phyloP scores from a whole-genome alignment of 2,329 filamentous ascomycete genomes.

The Botrytis aclada region DNA sequence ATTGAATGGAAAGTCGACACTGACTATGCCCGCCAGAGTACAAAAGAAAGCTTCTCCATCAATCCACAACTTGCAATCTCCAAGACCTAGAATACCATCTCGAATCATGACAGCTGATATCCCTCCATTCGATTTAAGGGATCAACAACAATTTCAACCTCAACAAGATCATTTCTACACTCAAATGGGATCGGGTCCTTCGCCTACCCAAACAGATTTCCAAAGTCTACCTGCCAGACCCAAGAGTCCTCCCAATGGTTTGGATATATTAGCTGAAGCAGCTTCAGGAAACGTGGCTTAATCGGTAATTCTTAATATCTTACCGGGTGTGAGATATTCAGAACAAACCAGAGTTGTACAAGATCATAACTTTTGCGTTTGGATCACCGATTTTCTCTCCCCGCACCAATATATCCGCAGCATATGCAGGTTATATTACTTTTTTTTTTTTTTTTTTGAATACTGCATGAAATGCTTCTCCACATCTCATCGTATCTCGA shows the following conservation, averaged over 20 bases:
- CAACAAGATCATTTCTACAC: background rate
- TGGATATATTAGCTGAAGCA: constrained; percentile 14
- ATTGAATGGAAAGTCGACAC: constrained; percentile 3
- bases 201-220: background rate
- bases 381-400: background rate
- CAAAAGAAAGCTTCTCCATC: constrained; percentile 10
- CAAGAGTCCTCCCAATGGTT: background rate
- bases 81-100: background rate
- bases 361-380: background rate
- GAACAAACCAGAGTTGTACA: background rate
- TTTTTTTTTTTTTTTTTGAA: background rate
- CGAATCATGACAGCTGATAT: background rate
- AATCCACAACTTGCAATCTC: background rate
- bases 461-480: background rate
- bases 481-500: background rate
- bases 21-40: constrained; percentile 4
- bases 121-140: constrained; percentile 1
- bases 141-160: background rate
- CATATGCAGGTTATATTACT: background rate
- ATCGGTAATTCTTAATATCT: background rate
- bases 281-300: background rate
- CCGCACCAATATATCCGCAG: background rate
- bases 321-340: background rate
- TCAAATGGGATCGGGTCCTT: background rate
- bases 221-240: background rate